Percentiles rank a stretch among this genome's conserved stretches.
Evolutionary conservation across 495 filamentous ascomycete genomes (phyloP).

Genomic region (Diplogelasinospora grovesii): DNA sequence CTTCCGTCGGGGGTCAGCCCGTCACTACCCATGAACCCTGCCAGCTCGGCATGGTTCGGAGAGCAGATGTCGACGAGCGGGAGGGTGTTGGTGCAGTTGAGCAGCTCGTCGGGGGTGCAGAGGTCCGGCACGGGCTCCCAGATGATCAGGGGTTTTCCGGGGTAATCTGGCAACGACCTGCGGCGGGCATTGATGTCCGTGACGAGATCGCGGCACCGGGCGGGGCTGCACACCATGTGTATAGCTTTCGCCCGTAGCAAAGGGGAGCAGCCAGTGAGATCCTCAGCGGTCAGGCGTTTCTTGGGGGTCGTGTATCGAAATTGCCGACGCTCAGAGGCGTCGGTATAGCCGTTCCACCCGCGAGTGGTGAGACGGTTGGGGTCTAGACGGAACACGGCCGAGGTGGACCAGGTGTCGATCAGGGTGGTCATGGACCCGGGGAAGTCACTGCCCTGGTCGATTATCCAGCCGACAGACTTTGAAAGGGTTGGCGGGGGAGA

Average conservation of each 20-base stretch:
- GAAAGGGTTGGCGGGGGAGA: constrained; percentile 57
- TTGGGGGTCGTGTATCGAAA: constrained; percentile 90
- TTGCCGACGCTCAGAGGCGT: constrained; percentile 44
- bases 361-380: constrained; percentile 70
- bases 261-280: constrained; percentile 31
- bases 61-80: constrained; percentile 76
- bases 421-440: constrained; percentile 53
- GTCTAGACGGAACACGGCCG: constrained; percentile 59
- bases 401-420: constrained; percentile 67
- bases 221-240: constrained; percentile 80
- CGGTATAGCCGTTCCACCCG: constrained; percentile 82
- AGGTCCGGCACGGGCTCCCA: constrained; percentile 95
- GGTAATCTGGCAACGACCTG: constrained; percentile 3
- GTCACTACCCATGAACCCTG: constrained; percentile 62
- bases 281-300: constrained; percentile 54
- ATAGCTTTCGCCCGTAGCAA: constrained; percentile 68
- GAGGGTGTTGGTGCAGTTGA: constrained; percentile 63
- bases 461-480: constrained; percentile 71
- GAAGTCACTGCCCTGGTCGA: constrained; percentile 86
- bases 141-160: constrained; percentile 60
- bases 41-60: constrained; percentile 83
- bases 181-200: constrained; percentile 8
- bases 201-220: constrained; percentile 65
- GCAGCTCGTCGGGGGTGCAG: constrained; percentile 68
- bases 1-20: constrained; percentile 41